These are phyloP conservation scores for Lentinula novae-zelandiae DNA, from an alignment of 1,284 basidiomycete genomes.

Conservation along the genomic window DNA sequence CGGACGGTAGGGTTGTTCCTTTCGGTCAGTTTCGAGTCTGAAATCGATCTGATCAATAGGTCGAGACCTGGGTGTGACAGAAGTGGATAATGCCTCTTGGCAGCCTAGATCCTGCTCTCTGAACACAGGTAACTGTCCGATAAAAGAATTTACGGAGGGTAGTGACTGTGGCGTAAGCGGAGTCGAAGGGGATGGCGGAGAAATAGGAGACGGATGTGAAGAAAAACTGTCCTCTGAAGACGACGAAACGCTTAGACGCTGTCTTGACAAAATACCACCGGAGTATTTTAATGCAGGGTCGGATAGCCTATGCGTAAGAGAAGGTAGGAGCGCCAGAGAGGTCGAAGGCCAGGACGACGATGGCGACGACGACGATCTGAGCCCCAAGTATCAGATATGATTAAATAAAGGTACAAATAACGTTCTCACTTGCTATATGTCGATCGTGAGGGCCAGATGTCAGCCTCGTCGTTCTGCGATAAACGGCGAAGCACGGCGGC, in stretches of 20 bases:
- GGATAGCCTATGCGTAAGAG: conserved; percentile 3
- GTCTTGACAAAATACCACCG: not conserved
- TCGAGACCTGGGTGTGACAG: not conserved
- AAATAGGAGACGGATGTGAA: conserved; percentile 13
- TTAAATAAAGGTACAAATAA: not conserved
- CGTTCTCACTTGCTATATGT: not conserved
- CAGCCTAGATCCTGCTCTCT: not conserved
- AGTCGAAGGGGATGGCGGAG: conserved; percentile 14
- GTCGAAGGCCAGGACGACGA: conserved; percentile 1
- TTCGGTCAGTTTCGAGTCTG: not conserved
- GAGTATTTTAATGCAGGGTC: conserved; percentile 6
- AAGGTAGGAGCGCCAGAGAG: not conserved
- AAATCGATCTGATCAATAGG: not conserved
- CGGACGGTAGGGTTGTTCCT: conserved; percentile 8
- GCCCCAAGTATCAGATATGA: not conserved
- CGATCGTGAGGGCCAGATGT: not conserved
- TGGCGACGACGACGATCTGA: not conserved
- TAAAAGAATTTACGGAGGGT: not conserved
- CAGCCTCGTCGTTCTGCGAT: conserved; percentile 5
- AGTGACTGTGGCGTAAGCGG: conserved; percentile 13
- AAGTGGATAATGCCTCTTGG: not conserved
- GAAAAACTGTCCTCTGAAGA: conserved; percentile 10
- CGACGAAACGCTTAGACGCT: conserved; percentile 8
- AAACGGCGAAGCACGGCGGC: conserved; percentile 59
- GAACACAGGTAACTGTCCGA: not conserved